Base-by-base conservation (phyloP, 1,284 basidiomycete species). In the Apiotrichum veenhuisii region DNA sequence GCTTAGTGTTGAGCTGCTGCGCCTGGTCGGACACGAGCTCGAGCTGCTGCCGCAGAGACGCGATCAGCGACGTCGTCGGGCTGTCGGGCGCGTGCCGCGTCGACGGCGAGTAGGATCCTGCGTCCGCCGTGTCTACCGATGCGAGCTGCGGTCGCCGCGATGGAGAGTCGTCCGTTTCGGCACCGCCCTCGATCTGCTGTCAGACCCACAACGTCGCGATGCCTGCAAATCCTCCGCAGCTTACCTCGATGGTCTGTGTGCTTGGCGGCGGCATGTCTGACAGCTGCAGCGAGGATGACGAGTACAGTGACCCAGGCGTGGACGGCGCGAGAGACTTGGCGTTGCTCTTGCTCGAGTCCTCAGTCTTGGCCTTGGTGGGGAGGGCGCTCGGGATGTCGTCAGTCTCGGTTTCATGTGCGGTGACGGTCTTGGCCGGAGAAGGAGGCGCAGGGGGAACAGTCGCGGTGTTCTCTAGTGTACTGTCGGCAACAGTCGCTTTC, bases 11-110 rank as follows among this genome's bases (percentile, higher is more conserved):
- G 62, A 98, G 86, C 70, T 89, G 85, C 25, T 87, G 86, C 43
- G 96, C 89, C 76, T 98, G 94, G 26, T 88, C 86, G 67, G 88
- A 87, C 49, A 97, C 81, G 70, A 96, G 89, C 54, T 86, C 83
- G 18, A 96, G 83, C 73, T 96, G 92, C 2, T 81, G 76, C 30
- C 89, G 85, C 22, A 96, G 80, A 0, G 89, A 87, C 15, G 81
- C 76, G 65, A 94, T 90, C 64, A 94, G 65, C 2, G 69, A 69
- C 25, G 70, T 72, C 1, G 76, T 77, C 2, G 76, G 76, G n/a
- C 68, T 71, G 52, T 77, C 76, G 33, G 75, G 73, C 2, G 68
- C 62, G 51, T 76, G 76, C 17, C 44, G 48, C n/a, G 40, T 26
- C n/a, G 55, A 54, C 0, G 59, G 55, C 17, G 59, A 41, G 15